Conservation (phyloP, 2,329 filamentous ascomycete species). For the Xylaria sp. region DNA sequence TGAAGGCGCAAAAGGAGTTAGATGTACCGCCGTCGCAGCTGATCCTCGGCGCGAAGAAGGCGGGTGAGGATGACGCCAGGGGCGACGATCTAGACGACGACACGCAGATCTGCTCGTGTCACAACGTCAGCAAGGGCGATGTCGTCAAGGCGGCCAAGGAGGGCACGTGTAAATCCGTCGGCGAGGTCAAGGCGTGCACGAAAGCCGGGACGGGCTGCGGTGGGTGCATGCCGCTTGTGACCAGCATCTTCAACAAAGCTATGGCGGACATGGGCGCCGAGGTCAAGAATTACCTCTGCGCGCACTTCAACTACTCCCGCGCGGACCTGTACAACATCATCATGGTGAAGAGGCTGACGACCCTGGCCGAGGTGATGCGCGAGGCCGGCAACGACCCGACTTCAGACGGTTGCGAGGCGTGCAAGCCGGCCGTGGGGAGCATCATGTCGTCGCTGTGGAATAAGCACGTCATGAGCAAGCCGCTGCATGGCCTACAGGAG, state of each 20-base stretch:
- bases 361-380: slow-evolving; percentile 80
- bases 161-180: slow-evolving; percentile 82
- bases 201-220: slow-evolving; percentile 93
- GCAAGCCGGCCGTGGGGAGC: slow-evolving; percentile 83
- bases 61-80: slow-evolving; percentile 71
- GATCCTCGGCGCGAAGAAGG: slow-evolving; percentile 81
- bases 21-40: slow-evolving; percentile 84
- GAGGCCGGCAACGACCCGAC: slow-evolving; percentile 76
- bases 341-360: slow-evolving; percentile 80
- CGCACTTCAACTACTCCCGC: slow-evolving; percentile 84
- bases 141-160: slow-evolving; percentile 78
- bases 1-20: slow-evolving; percentile 83
- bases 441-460: slow-evolving; percentile 88
- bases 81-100: slow-evolving; percentile 84
- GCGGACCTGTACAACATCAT: slow-evolving; percentile 92
- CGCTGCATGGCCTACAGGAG: slow-evolving; percentile 81
- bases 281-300: slow-evolving; percentile 86
- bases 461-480: slow-evolving; percentile 79
- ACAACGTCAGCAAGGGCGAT: slow-evolving; percentile 90
- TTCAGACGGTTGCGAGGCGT: slow-evolving; percentile 85
- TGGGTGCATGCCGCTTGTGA: slow-evolving; percentile 88
- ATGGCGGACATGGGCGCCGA: slow-evolving; percentile 88
- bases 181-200: slow-evolving; percentile 87
- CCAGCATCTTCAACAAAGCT: slow-evolving; percentile 88
- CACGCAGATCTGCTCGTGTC: slow-evolving; percentile 90